A percentile compares a stretch with the other conserved stretches of the same genome.
These are phyloP conservation scores for Nasturtium officinale DNA, from an alignment of 345 rosid species.

Conservation along the genomic window DNA sequence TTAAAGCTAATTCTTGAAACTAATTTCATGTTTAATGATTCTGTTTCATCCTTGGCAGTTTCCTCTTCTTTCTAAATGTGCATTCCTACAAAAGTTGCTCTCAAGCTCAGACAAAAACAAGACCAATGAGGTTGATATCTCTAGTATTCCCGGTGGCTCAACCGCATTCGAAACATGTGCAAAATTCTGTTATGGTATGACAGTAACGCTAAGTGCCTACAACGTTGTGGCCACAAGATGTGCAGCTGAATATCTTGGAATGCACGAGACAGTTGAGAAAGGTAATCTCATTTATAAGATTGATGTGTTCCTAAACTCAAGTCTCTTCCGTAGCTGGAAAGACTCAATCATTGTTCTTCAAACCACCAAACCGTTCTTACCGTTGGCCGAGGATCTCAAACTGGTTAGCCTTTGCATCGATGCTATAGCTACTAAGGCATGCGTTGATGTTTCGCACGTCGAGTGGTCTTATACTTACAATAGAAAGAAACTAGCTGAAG, in stretches of 20 bases:
- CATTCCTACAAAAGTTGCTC: slow-evolving; percentile 63
- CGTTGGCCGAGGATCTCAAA: slow-evolving; percentile 71
- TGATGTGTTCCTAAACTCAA: slow-evolving; percentile 74
- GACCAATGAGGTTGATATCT: slow-evolving; percentile 56
- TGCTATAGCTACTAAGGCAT: slow-evolving; percentile 68
- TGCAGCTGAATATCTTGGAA: slow-evolving; percentile 81
- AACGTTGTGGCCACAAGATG: slow-evolving; percentile 73
- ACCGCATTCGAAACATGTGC: slow-evolving; percentile 83
- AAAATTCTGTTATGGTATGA: slow-evolving; percentile 85
- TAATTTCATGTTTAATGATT: slow-evolving; percentile 10
- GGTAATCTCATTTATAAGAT: slow-evolving; percentile 83
- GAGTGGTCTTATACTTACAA: slow-evolving; percentile 87
- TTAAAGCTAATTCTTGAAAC: slow-evolving; percentile 14
- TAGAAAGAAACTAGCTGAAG: slow-evolving; percentile 68
- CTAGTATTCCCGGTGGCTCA: slow-evolving; percentile 78
- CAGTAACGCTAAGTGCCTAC: slow-evolving; percentile 74
- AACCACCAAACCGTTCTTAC: slow-evolving; percentile 56
- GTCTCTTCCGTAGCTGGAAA: slow-evolving; percentile 86
- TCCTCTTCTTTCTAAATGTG: slow-evolving; percentile 82
- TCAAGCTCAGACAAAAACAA: slow-evolving; percentile 51
- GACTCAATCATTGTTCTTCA: slow-evolving; percentile 84
- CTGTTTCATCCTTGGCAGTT: slow-evolving; percentile 53
- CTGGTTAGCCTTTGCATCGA: slow-evolving; percentile 62
- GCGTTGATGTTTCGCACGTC: slow-evolving; percentile 62
- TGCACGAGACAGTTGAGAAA: slow-evolving; percentile 76